These are phyloP conservation scores for Porodaedalea pini DNA, from an alignment of 1,284 basidiomycete species.

Conservation along the genomic window DNA sequence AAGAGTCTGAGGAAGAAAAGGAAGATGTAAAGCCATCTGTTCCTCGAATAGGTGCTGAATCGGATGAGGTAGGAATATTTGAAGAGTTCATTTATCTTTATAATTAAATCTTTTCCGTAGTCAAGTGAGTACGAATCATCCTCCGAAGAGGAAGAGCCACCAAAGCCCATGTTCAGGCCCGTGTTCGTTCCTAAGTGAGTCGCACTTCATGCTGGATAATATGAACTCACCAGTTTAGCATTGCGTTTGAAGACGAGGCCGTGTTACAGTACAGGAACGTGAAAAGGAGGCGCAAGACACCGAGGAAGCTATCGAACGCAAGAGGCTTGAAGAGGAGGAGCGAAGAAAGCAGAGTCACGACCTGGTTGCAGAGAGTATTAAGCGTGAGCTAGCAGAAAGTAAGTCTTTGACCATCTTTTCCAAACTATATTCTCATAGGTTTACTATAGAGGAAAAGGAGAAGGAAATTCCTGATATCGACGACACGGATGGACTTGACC, in stretches of 20 bases:
- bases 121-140: conserved; percentile 76
- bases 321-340: conserved; percentile 68
- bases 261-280: conserved; percentile 62
- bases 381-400: conserved; percentile 82
- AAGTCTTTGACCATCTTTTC: conserved; percentile 27
- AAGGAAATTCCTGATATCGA: conserved; percentile 84
- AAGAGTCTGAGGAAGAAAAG: conserved; percentile 45
- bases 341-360: conserved; percentile 78
- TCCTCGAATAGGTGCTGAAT: conserved; percentile 21
- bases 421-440: conserved; percentile 3
- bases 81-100: conserved; percentile 23
- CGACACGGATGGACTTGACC: conserved; percentile 93
- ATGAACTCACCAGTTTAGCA: neutral
- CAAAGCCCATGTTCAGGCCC: conserved; percentile 70
- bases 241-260: conserved; percentile 52
- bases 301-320: conserved; percentile 61
- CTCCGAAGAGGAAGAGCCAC: conserved; percentile 61
- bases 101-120: conserved; percentile 35
- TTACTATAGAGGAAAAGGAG: conserved; percentile 73
- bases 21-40: conserved; percentile 37
- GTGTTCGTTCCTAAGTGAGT: conserved; percentile 87
- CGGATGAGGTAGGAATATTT: conserved; percentile 34
- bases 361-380: conserved; percentile 85
- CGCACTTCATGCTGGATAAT: neutral
- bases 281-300: conserved; percentile 64